Conservation (phyloP, 192 early-diverging fungal genomes). For the Borealophlyctis nickersoniae region DNA sequence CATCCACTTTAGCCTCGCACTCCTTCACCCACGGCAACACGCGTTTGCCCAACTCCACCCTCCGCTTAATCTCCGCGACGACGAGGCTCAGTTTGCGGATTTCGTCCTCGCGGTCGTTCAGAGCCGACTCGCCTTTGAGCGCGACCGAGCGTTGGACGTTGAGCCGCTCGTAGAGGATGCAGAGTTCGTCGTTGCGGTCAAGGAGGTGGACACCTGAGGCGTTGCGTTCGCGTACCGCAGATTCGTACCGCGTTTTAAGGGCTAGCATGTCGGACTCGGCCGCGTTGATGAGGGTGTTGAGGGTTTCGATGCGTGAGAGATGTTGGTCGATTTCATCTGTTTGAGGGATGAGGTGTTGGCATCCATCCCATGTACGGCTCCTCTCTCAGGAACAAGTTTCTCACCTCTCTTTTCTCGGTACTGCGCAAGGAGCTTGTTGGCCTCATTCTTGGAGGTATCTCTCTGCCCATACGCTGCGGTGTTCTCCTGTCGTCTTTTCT, state of each 20-base stretch:
- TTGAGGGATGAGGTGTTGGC: neutral
- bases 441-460: slow-evolving; percentile 60
- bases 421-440: slow-evolving; percentile 52
- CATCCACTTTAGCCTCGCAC: slow-evolving; percentile 19
- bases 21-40: slow-evolving; percentile 24
- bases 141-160: slow-evolving; percentile 45
- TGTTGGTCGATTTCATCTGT: slow-evolving; percentile 60
- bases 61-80: slow-evolving; percentile 32
- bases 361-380: neutral
- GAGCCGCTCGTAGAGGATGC: slow-evolving; percentile 56
- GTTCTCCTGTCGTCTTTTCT: slow-evolving; percentile 56
- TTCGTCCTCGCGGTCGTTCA: slow-evolving; percentile 39
- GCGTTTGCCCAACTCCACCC: slow-evolving; percentile 42
- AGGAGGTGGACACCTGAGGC: slow-evolving; percentile 50
- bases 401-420: slow-evolving; percentile 51
- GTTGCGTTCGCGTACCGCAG: slow-evolving; percentile 50
- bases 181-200: slow-evolving; percentile 61
- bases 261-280: slow-evolving; percentile 53
- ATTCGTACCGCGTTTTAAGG: slow-evolving; percentile 48
- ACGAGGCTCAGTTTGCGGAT: slow-evolving; percentile 45
- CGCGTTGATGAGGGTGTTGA: slow-evolving; percentile 49
- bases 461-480: slow-evolving; percentile 50
- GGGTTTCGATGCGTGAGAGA: slow-evolving; percentile 53
- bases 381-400: neutral
- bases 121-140: slow-evolving; percentile 38